A percentile compares a stretch with the other conserved stretches of the same genome.
Evolutionary conservation across 306 rosid species (phyloP).

Genomic region (Oxytropis ochrocephala): DNA sequence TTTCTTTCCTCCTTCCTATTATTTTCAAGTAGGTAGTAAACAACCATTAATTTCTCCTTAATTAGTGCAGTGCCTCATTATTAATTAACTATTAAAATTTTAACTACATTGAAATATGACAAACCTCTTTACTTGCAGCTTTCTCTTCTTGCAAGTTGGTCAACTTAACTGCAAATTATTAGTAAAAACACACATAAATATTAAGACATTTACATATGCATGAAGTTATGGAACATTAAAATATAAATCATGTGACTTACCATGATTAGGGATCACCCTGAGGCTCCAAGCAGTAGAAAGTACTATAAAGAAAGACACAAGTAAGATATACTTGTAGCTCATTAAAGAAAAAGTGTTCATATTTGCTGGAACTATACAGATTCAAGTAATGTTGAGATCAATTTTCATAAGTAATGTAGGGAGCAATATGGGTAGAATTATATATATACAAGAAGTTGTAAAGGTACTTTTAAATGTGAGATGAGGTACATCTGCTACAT

Average conservation of each 20-base stretch:
- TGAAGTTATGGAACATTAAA: not conserved
- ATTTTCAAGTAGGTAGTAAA: not conserved
- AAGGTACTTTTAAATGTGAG: conserved; percentile 43
- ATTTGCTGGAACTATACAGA: not conserved
- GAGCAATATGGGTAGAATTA: not conserved
- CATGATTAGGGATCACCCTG: conserved; percentile 21
- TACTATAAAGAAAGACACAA: conserved; percentile 33
- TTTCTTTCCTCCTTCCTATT: conserved; percentile 32
- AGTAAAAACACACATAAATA: not conserved
- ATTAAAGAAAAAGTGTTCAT: conserved; percentile 36
- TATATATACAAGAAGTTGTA: conserved; percentile 1
- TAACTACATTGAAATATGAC: not conserved
- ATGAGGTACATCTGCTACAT: conserved; percentile 34
- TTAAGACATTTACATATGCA: not conserved
- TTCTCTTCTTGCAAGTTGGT: conserved; percentile 21
- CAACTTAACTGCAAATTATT: conserved; percentile 9
- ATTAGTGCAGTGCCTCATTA: not conserved
- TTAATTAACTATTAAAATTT: not conserved
- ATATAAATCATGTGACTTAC: conserved; percentile 11
- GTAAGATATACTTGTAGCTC: conserved; percentile 21
- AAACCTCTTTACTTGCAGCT: conserved; percentile 23
- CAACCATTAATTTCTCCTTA: not conserved
- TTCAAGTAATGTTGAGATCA: not conserved
- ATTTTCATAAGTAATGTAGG: not conserved
- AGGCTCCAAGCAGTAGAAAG: conserved; percentile 23